Conservation (phyloP, 495 filamentous ascomycete species). For the Lepidopterella palustris region DNA sequence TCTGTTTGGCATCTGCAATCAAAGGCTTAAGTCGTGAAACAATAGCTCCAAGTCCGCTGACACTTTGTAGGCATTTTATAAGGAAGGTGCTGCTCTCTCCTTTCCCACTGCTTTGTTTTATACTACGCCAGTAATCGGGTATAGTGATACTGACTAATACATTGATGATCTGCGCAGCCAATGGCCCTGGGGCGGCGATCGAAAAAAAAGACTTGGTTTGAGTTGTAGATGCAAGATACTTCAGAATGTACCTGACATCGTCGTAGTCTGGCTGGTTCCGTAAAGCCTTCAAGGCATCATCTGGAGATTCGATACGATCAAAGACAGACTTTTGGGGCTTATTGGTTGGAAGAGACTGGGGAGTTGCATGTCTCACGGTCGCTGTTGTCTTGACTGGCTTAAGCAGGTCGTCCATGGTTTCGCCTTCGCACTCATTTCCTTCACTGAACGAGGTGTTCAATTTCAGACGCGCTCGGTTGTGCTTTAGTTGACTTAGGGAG, state of each 20-base stretch:
- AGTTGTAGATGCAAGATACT: slow-evolving; percentile 43
- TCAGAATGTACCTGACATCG: slow-evolving; percentile 47
- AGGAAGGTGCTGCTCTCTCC: slow-evolving; percentile 41
- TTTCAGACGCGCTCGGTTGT: no score
- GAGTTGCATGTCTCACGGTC: slow-evolving; percentile 9
- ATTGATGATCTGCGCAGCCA: slow-evolving; percentile 63
- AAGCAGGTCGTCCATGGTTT: slow-evolving; percentile 35
- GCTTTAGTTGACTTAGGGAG: no score
- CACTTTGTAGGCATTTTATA: slow-evolving; percentile 60
- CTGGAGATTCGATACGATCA: slow-evolving; percentile 37
- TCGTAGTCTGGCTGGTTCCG: slow-evolving; percentile 57
- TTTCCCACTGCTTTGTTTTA: slow-evolving; percentile 32
- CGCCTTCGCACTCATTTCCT: background rate
- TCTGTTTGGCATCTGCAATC: slow-evolving; percentile 38
- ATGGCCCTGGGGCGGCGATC: slow-evolving; percentile 56
- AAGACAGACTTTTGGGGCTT: slow-evolving; percentile 17
- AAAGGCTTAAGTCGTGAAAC: slow-evolving; percentile 54
- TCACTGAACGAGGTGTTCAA: background rate
- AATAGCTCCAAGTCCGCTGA: slow-evolving; percentile 66
- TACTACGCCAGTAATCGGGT: slow-evolving; percentile 63
- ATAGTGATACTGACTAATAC: slow-evolving; percentile 61
- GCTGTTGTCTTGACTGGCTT: slow-evolving; percentile 29
- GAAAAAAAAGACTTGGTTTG: slow-evolving; percentile 43
- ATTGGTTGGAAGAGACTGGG: background rate
- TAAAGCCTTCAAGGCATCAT: slow-evolving; percentile 58